phyloP scores from a whole-genome alignment of 2,329 filamentous ascomycete species.

The Salinomyces thailandicus region DNA sequence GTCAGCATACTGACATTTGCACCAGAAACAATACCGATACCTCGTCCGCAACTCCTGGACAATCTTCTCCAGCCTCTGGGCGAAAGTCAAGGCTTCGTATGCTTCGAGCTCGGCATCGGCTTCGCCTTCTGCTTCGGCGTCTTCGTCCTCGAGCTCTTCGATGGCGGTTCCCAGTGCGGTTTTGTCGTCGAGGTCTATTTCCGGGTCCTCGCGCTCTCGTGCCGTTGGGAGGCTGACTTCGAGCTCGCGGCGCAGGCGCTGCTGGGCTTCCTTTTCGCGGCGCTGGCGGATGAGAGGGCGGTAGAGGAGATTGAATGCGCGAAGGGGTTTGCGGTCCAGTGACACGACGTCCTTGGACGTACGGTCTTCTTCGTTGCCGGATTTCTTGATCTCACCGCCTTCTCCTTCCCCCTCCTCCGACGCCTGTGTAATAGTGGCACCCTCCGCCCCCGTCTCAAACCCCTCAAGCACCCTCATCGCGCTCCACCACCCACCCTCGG shows the following conservation, averaged over 20 bases:
- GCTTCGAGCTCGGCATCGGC: slow-evolving; percentile 64
- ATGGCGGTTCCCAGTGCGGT: slow-evolving; percentile 55
- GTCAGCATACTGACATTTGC: slow-evolving; percentile 72
- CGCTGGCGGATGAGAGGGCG: slow-evolving; percentile 61
- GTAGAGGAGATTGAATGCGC: slow-evolving; percentile 65
- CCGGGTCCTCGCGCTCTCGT: slow-evolving; percentile 56
- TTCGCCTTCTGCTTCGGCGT: too few relatives aligned
- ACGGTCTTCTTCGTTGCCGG: neutral
- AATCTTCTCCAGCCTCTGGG: slow-evolving; percentile 56
- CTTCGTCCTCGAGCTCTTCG: slow-evolving; percentile 63
- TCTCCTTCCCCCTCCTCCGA: slow-evolving; percentile 9
- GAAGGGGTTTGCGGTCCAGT: slow-evolving; percentile 21
- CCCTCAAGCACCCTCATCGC: slow-evolving; percentile 77
- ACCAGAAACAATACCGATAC: slow-evolving; percentile 90
- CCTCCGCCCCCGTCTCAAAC: slow-evolving; percentile 51
- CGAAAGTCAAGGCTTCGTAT: slow-evolving; percentile 59
- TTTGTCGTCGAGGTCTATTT: slow-evolving; percentile 62
- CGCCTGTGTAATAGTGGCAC: slow-evolving; percentile 10
- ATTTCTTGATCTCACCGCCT: slow-evolving; percentile 2
- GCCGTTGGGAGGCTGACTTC: slow-evolving; percentile 51
- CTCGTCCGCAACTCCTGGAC: slow-evolving; percentile 59
- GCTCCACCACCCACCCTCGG: slow-evolving; percentile 60
- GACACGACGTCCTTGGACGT: slow-evolving; percentile 28
- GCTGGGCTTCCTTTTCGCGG: slow-evolving; percentile 58
- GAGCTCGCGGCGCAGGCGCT: slow-evolving; percentile 54